Evolutionary conservation across 768 basidiomycete genomes (phyloP).

Genomic region (Tulasnella sp.): DNA sequence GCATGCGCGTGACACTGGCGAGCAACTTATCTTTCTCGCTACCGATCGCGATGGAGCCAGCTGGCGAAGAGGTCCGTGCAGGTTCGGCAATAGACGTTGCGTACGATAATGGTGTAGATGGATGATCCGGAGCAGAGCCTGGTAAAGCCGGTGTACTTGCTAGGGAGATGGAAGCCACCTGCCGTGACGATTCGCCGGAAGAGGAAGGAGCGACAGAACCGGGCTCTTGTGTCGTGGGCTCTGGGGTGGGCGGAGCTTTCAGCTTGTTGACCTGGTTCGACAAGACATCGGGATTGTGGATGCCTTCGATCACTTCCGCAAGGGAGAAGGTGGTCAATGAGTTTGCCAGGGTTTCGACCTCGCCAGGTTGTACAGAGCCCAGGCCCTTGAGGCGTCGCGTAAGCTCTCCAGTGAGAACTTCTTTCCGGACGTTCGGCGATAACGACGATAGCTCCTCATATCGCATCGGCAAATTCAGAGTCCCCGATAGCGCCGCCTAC

Average conservation of each 20-base stretch:
- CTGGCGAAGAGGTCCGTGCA: constrained; percentile 73
- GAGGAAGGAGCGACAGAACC: not conserved
- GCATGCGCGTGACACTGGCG: constrained; percentile 53
- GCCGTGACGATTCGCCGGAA: constrained; percentile 33
- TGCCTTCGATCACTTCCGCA: constrained; percentile 63
- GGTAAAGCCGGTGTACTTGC: constrained; percentile 41
- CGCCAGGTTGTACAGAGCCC: constrained; percentile 38
- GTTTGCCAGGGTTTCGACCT: constrained; percentile 60
- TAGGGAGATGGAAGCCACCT: constrained; percentile 51
- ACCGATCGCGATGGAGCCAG: constrained; percentile 46
- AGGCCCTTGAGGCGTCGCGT: constrained; percentile 58
- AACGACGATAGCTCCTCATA: constrained; percentile 74
- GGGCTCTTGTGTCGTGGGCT: constrained; percentile 19
- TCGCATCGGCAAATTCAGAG: constrained; percentile 71
- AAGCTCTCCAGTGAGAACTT: constrained; percentile 75
- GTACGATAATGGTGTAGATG: constrained; percentile 74
- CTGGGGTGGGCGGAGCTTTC: constrained; percentile 28
- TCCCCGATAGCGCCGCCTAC: constrained; percentile 73
- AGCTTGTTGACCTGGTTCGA: constrained; percentile 48
- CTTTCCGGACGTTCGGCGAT: constrained; percentile 79
- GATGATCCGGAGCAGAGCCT: constrained; percentile 83
- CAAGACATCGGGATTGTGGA: constrained; percentile 59
- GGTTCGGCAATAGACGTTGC: constrained; percentile 67
- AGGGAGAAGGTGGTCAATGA: constrained; percentile 58
- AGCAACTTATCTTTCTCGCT: constrained; percentile 70